These are phyloP conservation scores for Forsythia viridissima DNA, from an alignment of 257 asterid species.

Conservation along the genomic window DNA sequence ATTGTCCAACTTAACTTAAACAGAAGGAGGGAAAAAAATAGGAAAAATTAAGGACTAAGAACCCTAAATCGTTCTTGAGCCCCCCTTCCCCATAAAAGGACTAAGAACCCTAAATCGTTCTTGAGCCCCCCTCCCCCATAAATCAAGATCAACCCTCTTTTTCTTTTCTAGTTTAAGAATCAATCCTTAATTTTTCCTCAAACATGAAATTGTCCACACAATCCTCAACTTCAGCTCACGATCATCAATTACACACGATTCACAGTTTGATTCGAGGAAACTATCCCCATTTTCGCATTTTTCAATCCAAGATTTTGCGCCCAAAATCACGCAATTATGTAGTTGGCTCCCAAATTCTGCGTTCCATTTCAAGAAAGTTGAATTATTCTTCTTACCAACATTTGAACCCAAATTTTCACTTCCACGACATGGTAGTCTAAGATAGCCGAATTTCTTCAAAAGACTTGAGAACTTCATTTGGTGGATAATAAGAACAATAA, in stretches of 20 bases:
- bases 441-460: constrained; percentile 46
- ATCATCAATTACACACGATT: constrained; percentile 35
- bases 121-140: too few species aligned
- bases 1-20: too few species aligned
- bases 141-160: too few species aligned
- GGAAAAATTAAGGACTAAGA: too few species aligned
- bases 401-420: constrained; percentile 12
- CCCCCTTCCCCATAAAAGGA: too few species aligned
- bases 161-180: too few species aligned
- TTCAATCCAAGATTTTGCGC: constrained; percentile 48
- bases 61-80: too few species aligned
- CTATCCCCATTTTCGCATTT: background rate
- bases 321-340: constrained; percentile 60
- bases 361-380: constrained; percentile 60
- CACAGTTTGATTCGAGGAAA: background rate
- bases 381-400: constrained; percentile 9
- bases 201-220: too few species aligned
- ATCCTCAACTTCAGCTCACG: constrained; percentile 54
- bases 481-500: constrained; percentile 34
- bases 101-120: too few species aligned
- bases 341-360: constrained; percentile 72
- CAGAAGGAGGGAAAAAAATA: too few species aligned
- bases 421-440: constrained; percentile 44
- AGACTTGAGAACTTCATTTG: constrained; percentile 36
- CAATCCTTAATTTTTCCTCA: too few species aligned